Evolutionary conservation across 192 early-diverging fungal genomes (phyloP).

Genomic region (Haplosporangium gracile): DNA sequence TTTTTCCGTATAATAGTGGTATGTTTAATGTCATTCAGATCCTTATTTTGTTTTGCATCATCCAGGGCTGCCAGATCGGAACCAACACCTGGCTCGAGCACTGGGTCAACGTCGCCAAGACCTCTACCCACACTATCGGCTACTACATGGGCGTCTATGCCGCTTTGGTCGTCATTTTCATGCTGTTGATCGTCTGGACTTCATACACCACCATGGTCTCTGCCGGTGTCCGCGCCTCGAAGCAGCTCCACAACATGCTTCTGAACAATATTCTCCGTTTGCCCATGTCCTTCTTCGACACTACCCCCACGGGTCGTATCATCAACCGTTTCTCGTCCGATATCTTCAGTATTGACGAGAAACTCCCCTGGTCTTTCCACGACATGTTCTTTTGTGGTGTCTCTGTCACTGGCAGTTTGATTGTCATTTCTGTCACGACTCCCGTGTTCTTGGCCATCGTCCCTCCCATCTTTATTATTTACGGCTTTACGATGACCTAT

Average conservation of each 20-base stretch:
- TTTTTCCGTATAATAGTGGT: too few relatives aligned
- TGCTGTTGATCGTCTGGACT: constrained; percentile 6
- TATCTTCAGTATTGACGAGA: constrained; percentile 59
- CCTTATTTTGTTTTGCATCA: too few relatives aligned
- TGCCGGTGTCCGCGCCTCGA: constrained; percentile 32
- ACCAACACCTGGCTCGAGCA: constrained; percentile 35
- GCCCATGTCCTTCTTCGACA: constrained; percentile 73
- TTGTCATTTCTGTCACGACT: constrained; percentile 7
- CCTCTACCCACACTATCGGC: constrained; percentile 15
- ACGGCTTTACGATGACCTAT: constrained; percentile 44
- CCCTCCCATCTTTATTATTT: constrained; percentile 19
- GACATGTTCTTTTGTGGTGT: constrained; percentile 12
- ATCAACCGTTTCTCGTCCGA: constrained; percentile 90
- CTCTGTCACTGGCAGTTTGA: constrained; percentile 17
- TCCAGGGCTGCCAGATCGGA: constrained; percentile 33
- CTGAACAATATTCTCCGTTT: constrained; percentile 60
- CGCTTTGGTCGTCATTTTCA: constrained; percentile 16
- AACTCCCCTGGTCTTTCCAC: not conserved
- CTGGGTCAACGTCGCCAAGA: constrained; percentile 11
- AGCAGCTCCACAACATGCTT: constrained; percentile 42
- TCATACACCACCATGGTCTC: constrained; percentile 16
- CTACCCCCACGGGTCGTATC: constrained; percentile 84
- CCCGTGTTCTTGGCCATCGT: constrained; percentile 15
- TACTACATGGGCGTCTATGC: constrained; percentile 23
- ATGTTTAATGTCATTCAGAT: too few relatives aligned